Evolutionary conservation across 306 rosid species (phyloP), one percentile per base, ranked within the genome.

Genomic region (Inga laurina): DNA sequence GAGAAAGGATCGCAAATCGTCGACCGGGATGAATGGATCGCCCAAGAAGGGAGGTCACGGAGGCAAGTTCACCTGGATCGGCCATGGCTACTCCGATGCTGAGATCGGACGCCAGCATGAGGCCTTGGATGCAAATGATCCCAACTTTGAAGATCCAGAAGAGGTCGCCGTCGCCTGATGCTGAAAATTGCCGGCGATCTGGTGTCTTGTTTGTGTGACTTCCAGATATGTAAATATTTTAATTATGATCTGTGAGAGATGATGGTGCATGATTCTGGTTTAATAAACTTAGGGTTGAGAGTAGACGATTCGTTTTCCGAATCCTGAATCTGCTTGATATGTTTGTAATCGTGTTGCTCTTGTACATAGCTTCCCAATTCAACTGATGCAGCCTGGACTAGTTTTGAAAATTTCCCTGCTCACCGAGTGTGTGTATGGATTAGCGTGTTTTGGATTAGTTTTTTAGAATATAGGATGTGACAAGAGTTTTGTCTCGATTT

Each of bases 21-120:
- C 94, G 7, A 91, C 94, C 5, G 98, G 99, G 7, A 82, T 91
- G 91, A 92, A 3, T 83, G 98, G 98, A 86, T 95, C 94, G 67
- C 97, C 99, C 34, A 95, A 95, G 93, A 95, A 95, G 68, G 93
- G 99, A 61, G 99, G 98, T 7, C 93, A 90, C 43, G 98, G 98
- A 7, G 98, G 98, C 7, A 95, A 92, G 86, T 95, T 91, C 93
- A 93, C 98, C 3, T 93, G 98, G 98, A 87, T 80, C 64, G 97
- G 97, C 12, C 90, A 78, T 51, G 87, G 89, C 46, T 87, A 88
- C 86, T 83, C 90, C 1, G 84, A 48, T 52, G 81, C 65, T 2
- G 97, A 92, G 90, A 89, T 88, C 87, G 92, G 87, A 1, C 21
- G 79, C 61, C 75, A 77, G 51, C 78, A 81, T 32, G 91, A 41